These are phyloP conservation scores for Penicillium palitans DNA, from an alignment of 2,329 filamentous ascomycete genomes.

Conservation along the genomic window DNA sequence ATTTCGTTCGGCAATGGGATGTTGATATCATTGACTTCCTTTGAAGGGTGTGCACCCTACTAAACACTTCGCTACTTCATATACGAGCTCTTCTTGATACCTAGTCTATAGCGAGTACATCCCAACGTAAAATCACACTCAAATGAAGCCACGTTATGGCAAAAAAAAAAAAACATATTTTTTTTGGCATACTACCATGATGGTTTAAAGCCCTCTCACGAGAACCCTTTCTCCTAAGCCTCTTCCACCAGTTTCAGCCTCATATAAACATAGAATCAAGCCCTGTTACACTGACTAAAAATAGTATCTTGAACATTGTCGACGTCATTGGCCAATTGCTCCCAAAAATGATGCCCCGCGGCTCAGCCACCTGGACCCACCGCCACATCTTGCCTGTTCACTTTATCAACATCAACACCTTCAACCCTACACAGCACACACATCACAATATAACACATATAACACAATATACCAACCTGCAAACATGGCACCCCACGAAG, in stretches of 20 bases:
- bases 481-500: conserved; percentile 62
- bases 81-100: background rate
- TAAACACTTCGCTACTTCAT: background rate
- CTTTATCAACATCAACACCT: background rate
- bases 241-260: background rate
- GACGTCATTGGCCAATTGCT: conserved; percentile 8
- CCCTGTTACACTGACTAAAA: conserved; percentile 2
- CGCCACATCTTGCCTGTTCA: background rate
- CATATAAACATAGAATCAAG: background rate
- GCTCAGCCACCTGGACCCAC: conserved; percentile 6
- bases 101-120: too few relatives aligned
- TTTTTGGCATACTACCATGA: background rate
- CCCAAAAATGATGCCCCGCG: conserved; percentile 7
- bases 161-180: background rate
- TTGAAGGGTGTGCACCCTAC: background rate
- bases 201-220: background rate
- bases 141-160: background rate
- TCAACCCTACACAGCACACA: background rate
- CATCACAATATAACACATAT: background rate
- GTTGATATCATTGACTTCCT: background rate
- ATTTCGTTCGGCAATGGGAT: background rate
- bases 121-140: background rate
- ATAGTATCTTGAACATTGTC: background rate
- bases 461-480: background rate
- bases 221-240: background rate